Conservation (phyloP, 2,329 filamentous ascomycete genomes). For the Pestalotiopsis sp. region DNA sequence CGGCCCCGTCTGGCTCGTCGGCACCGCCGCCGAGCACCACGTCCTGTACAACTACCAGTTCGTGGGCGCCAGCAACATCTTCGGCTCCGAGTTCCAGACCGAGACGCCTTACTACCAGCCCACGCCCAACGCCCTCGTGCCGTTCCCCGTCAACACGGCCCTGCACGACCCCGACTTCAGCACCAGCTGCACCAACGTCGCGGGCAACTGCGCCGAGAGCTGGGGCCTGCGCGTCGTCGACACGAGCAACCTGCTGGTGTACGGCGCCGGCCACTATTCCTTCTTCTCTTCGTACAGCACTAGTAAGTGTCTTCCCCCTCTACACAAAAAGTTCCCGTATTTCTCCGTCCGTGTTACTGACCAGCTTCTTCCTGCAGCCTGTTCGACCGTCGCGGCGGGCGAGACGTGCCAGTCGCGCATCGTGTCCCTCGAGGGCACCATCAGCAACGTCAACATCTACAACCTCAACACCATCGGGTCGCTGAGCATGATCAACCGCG, state of each 20-base stretch:
- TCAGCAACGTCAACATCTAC: conserved; percentile 41
- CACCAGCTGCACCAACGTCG: conserved; percentile 38
- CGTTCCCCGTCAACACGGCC: conserved; percentile 45
- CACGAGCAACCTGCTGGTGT: conserved; percentile 52
- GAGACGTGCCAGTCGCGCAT: conserved; percentile 43
- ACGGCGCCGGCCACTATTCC: conserved; percentile 63
- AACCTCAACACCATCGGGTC: conserved; percentile 50
- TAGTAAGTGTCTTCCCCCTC: conserved; percentile 22
- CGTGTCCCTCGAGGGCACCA: conserved; percentile 38
- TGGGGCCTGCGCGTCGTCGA: conserved; percentile 65
- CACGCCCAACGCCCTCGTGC: conserved; percentile 54
- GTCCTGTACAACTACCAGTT: conserved; percentile 67
- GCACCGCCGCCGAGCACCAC: conserved; percentile 62
- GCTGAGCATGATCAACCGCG: conserved; percentile 38
- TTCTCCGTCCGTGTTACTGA: neutral
- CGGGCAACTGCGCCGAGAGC: conserved; percentile 43
- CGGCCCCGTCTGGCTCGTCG: conserved; percentile 58
- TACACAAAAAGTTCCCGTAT: neutral
- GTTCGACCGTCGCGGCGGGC: conserved; percentile 36
- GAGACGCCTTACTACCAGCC: conserved; percentile 71
- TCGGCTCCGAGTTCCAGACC: conserved; percentile 64
- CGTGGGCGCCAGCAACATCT: conserved; percentile 57
- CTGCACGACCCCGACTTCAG: conserved; percentile 53
- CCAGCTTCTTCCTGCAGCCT: conserved; percentile 23
- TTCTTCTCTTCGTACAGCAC: conserved; percentile 63